Percentiles rank a stretch among this genome's conserved stretches.
phyloP scores from a whole-genome alignment of 2,329 filamentous ascomycete species.

The Dactylellina haptotyla region DNA sequence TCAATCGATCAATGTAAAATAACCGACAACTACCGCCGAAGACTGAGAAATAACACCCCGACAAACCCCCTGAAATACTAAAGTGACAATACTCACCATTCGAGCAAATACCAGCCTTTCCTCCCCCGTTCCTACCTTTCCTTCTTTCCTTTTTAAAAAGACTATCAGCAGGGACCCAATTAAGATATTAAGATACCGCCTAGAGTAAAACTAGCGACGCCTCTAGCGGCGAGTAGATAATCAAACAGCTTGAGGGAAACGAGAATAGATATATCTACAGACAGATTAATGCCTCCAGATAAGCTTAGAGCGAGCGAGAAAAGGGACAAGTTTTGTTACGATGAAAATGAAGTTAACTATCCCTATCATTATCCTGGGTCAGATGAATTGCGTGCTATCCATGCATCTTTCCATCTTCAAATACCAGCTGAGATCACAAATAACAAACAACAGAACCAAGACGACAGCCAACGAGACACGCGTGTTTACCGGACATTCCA shows the following conservation, averaged over 20 bases:
- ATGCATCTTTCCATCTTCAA: constrained; percentile 20
- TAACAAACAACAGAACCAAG: not conserved
- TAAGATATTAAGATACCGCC: too few species aligned
- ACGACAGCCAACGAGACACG: constrained; percentile 13
- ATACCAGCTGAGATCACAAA: not conserved
- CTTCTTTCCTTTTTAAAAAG: too few species aligned
- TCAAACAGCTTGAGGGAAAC: not conserved
- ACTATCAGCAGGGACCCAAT: too few species aligned
- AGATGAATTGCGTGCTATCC: constrained; percentile 14
- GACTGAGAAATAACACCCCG: too few species aligned
- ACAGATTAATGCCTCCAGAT: constrained; percentile 26
- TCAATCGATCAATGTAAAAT: too few species aligned
- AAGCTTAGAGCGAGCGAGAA: constrained; percentile 5
- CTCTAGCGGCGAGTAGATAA: too few species aligned
- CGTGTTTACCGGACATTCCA: constrained; percentile 47
- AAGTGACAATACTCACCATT: too few species aligned
- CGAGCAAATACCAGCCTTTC: too few species aligned
- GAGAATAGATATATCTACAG: not conserved
- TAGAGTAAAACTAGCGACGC: too few species aligned
- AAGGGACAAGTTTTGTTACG: constrained; percentile 22
- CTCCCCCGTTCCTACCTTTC: too few species aligned
- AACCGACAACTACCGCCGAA: too few species aligned
- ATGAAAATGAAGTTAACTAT: constrained; percentile 24
- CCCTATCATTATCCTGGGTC: constrained; percentile 38
- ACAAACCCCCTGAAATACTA: too few species aligned